Conservation (phyloP, 495 filamentous ascomycete genomes). For the Polyplosphaeria fusca region DNA sequence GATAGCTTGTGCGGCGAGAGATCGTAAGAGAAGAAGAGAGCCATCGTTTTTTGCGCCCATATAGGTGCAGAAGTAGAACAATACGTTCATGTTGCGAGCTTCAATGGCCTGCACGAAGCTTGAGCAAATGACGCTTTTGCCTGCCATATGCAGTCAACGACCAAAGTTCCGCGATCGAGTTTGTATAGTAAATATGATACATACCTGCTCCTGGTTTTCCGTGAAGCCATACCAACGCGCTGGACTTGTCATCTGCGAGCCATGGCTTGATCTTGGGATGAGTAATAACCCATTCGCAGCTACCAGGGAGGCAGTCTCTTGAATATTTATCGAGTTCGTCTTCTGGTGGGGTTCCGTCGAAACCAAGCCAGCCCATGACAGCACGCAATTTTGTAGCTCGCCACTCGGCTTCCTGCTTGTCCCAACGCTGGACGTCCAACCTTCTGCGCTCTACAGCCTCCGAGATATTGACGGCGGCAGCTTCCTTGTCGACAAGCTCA, state of each 20-base stretch:
- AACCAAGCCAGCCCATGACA: background rate
- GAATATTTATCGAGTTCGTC: background rate
- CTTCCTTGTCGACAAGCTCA: conserved; percentile 14
- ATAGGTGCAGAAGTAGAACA: conserved; percentile 18
- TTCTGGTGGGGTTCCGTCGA: background rate
- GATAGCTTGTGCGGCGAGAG: background rate
- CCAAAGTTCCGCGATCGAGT: too few species aligned
- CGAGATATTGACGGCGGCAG: background rate
- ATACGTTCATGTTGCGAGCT: background rate
- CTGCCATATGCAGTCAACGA: background rate
- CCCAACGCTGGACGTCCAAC: background rate
- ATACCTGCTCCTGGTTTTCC: conserved; percentile 21
- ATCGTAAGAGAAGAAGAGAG: background rate
- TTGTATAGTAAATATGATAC: too few species aligned
- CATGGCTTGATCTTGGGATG: too few species aligned
- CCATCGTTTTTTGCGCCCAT: background rate
- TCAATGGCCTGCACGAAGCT: conserved; percentile 4
- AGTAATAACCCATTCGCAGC: conserved; percentile 11
- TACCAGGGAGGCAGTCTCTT: background rate
- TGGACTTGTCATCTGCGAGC: background rate
- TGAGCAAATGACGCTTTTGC: conserved; percentile 9
- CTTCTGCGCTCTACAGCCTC: conserved; percentile 13
- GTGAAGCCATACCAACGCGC: conserved; percentile 12
- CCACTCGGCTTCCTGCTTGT: conserved; percentile 1
- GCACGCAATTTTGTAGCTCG: background rate